A percentile compares a stretch with the other conserved stretches of the same genome.
Conservation (phyloP, 1,284 basidiomycete species). For the Rugosomyces carneus region DNA sequence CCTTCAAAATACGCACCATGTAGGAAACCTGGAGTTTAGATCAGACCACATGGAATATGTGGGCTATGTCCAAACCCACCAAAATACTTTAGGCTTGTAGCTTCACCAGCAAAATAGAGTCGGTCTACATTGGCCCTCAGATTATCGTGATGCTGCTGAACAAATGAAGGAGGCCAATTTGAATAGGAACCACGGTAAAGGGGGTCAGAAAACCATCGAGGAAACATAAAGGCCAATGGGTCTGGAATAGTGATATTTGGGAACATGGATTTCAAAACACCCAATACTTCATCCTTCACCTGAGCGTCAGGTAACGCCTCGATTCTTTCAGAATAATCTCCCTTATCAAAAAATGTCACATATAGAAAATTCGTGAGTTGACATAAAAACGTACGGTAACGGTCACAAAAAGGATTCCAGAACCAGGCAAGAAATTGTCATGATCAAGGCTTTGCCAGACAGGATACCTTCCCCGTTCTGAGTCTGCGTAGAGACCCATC, state of each 20-base stretch:
- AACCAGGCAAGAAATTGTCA: slow-evolving; percentile 51
- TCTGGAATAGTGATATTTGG: slow-evolving; percentile 46
- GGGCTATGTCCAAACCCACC: too few species aligned
- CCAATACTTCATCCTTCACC: slow-evolving; percentile 49
- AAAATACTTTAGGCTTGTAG: slow-evolving; percentile 51
- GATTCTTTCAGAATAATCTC: slow-evolving; percentile 52
- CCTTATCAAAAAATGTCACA: slow-evolving; percentile 28
- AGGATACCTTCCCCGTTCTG: slow-evolving; percentile 57
- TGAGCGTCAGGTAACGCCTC: slow-evolving; percentile 43
- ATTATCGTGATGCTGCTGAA: slow-evolving; percentile 47
- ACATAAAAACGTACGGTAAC: slow-evolving; percentile 41
- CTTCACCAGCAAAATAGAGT: slow-evolving; percentile 63
- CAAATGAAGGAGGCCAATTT: slow-evolving; percentile 61
- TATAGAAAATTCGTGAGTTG: not conserved
- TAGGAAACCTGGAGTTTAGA: slow-evolving; percentile 30
- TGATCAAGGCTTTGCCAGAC: slow-evolving; percentile 70
- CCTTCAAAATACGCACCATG: slow-evolving; percentile 44
- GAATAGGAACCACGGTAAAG: slow-evolving; percentile 63
- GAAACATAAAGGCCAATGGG: slow-evolving; percentile 50
- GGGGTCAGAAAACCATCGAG: slow-evolving; percentile 50
- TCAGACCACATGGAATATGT: too few species aligned
- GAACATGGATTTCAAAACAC: slow-evolving; percentile 52
- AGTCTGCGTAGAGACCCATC: slow-evolving; percentile 62
- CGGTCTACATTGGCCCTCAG: slow-evolving; percentile 49
- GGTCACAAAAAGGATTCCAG: slow-evolving; percentile 57